Evolutionary conservation across 495 filamentous ascomycete species (phyloP), one percentile per base, ranked within the genome.

Genomic region (Tuber brumale): DNA sequence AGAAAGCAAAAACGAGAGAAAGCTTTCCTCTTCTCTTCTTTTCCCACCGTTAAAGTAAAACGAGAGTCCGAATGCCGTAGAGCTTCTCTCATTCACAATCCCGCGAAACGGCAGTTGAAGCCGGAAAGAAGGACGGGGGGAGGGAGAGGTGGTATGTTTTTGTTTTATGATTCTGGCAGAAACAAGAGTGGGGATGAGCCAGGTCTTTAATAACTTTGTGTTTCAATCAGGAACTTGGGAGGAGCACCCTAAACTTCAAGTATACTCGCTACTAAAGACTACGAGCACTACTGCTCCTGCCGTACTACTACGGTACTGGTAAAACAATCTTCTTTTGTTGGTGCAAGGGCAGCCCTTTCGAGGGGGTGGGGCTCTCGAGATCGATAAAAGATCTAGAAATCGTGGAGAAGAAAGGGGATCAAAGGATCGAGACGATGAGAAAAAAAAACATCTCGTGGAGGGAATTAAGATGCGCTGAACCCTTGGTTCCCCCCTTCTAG

Each of bases 361-460:
- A 35, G 57, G 12, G 57, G 57, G 57, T 27, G 31, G 57, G 57
- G 27, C 27, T 35, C 57, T 66, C 3, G 57, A 66, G 57, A 66
- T 66, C 57, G 57, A 66, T 35, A 35, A 66, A 66, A 66, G 27
- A 66, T 66, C 57, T 35, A 66, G 57, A 35, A 66, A 66, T 66
- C 57, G 57, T 35, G 57, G 51, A 61, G 51, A 61, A 31, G 51
- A 31, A 61, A 27, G 48, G 27, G 57, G 57, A 66, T 66, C 57
- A 66, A 66, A 66, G 27, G 57, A 66, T 66, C 57, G 57, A 66
- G 57, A 31, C n/a, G 27, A 35, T 66, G 57, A 19, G 57, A 66
- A 19, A 35, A 31, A 66, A 66, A 66, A 66, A 66, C 27, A 66
- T 35, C 57, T 35, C 27, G 27, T 66, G 12, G 57, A 66, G 57